Evolutionary conservation across 2,329 filamentous ascomycete genomes (phyloP), one percentile per base, ranked within the genome.

Genomic region (Incumbomyces lentus): DNA sequence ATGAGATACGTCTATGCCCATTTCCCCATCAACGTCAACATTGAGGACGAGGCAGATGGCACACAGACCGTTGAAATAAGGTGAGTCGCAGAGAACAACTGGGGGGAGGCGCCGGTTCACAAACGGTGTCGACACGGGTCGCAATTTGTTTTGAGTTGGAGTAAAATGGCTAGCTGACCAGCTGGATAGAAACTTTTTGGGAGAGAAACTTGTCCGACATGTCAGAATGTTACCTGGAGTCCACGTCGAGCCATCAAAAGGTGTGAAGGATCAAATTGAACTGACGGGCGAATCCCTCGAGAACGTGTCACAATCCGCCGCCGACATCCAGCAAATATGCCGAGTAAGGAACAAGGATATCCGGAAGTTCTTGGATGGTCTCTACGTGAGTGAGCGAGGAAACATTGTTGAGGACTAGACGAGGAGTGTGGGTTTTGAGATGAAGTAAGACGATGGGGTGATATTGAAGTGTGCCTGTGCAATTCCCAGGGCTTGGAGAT

Each of bases 311-410:
- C 92, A 98, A 78, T 88, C 83, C 68, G 92, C 92, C 60, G 92
- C 92, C 73, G 92, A 98, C 72, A 95, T 98, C 71, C 92, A 98
- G 80, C 92, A 98, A 76, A 89, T 92, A 75, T 98, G 92, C 88
- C 82, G 82, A 75, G 92, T 98, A 73, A 83, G 88, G 73, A 98
- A 98, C 86, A 98, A 98, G 88, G 92, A 98, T 95, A 98, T 98
- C 79, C 88, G 93, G 78, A 95, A 95, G 86, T 98, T 98, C 85
- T 82, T 98, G 80, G 93, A 98, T 77, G 92, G 92, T 82, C 80
- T 98, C 72, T 98, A 98, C 79, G 92, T 98, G 67, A 95, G 89
- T 68, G 92, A 98, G 85, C 85, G 87, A 78, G 84, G 85, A 73
- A 95, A 96, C 83, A 82, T 98, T 65, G 76, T 79, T 61, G 84